Conservation (phyloP, 345 rosid species). For the Salix caprea region DNA sequence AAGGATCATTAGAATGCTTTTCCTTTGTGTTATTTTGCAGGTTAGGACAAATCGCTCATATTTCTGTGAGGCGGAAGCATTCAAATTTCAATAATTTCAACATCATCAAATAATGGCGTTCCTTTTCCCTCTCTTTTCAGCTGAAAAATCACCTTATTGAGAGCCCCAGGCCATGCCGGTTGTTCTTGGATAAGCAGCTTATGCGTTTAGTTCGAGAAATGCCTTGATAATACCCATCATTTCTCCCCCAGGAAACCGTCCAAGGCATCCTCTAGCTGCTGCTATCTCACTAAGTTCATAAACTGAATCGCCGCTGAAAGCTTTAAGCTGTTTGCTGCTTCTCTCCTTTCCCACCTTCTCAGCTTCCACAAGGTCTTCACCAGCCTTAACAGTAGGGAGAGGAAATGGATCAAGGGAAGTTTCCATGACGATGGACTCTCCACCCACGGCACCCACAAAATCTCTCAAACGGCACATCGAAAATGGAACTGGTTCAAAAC, state of each 20-base stretch:
- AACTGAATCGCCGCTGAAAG: constrained; percentile 73
- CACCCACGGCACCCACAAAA: constrained; percentile 66
- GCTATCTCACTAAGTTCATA: constrained; percentile 65
- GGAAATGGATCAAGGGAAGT: constrained; percentile 78
- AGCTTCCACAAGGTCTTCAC: constrained; percentile 34
- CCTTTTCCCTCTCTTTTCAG: background rate
- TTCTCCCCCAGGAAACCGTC: constrained; percentile 87
- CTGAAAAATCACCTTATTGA: background rate
- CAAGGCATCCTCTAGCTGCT: constrained; percentile 89
- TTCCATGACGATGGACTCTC: constrained; percentile 49
- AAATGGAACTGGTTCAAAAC: constrained; percentile 91
- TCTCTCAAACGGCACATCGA: constrained; percentile 66
- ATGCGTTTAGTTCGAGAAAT: constrained; percentile 31
- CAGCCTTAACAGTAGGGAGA: constrained; percentile 55
- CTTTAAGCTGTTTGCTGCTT: constrained; percentile 17
- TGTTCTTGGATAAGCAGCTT: background rate
- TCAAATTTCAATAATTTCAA: background rate
- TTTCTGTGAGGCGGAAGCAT: background rate
- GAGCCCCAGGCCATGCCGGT: background rate
- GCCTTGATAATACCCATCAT: constrained; percentile 68
- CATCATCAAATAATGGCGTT: background rate
- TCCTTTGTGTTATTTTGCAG: background rate
- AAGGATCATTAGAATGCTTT: background rate
- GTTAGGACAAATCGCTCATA: background rate
- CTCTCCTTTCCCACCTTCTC: constrained; percentile 13